phyloP scores from a whole-genome alignment of 352 stramenopile genomes.

The Phytophthora crassamura region DNA sequence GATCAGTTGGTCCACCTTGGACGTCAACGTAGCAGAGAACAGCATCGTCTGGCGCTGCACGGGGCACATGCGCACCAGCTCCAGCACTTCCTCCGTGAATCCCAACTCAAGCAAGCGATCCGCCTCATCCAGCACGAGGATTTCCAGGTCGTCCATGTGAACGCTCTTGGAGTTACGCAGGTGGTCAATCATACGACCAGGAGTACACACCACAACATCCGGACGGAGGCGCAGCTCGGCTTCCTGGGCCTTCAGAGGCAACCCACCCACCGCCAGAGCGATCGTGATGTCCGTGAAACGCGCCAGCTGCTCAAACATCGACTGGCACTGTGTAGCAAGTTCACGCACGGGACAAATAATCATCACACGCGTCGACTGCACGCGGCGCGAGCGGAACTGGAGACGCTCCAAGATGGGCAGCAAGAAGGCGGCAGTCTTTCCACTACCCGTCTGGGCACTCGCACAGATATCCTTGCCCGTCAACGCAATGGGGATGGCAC shows the following conservation, averaged over 20 bases:
- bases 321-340: constrained; percentile 95
- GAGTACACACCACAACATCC: constrained; percentile 98
- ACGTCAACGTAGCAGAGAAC: constrained; percentile 99
- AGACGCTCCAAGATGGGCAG: constrained; percentile 97
- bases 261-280: constrained; percentile 94
- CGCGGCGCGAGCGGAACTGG: constrained; percentile 90
- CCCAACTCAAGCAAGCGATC: constrained; percentile 98
- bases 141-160: constrained; percentile 98
- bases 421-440: constrained; percentile 99
- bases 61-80: constrained; percentile 97
- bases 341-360: constrained; percentile 98
- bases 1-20: constrained; percentile 97
- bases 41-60: constrained; percentile 97
- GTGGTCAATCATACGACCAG: constrained; percentile 98
- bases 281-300: constrained; percentile 96
- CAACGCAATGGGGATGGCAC: constrained; percentile 94
- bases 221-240: constrained; percentile 95
- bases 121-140: constrained; percentile 94
- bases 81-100: constrained; percentile 97
- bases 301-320: constrained; percentile 95
- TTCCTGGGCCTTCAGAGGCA: constrained; percentile 92
- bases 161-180: constrained; percentile 97
- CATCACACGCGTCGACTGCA: constrained; percentile 94
- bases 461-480: constrained; percentile 98
- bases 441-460: constrained; percentile 96